These are phyloP conservation scores for Botrytis tulipae DNA, from an alignment of 2,329 filamentous ascomycete genomes.

Conservation along the genomic window DNA sequence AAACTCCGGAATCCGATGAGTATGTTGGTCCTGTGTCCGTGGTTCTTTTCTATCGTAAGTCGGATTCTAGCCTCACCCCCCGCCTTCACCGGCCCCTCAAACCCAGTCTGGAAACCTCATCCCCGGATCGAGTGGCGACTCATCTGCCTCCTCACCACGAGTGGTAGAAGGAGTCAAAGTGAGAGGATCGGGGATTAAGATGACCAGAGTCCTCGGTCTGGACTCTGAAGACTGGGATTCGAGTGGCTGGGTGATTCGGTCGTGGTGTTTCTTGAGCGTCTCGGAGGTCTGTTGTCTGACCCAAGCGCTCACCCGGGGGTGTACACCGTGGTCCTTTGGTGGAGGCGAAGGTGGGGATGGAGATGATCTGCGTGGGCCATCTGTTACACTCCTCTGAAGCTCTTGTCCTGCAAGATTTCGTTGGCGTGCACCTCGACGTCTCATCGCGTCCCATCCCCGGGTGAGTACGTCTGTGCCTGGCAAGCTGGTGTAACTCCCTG, in stretches of 20 bases:
- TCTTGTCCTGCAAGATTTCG: neutral
- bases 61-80: neutral
- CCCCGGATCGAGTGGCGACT: neutral
- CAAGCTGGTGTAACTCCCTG: neutral
- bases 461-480: neutral
- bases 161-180: neutral
- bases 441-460: neutral
- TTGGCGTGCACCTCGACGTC: neutral
- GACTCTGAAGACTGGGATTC: neutral
- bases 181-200: neutral
- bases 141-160: neutral
- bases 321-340: no score
- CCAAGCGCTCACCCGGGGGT: neutral
- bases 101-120: neutral
- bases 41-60: no score
- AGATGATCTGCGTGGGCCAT: neutral
- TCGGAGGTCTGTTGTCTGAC: neutral
- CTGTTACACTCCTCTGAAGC: neutral
- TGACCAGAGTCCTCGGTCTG: neutral
- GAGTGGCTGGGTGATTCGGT: neutral
- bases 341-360: neutral
- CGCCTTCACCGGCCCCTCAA: neutral
- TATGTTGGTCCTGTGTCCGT: no score
- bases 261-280: neutral
- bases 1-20: neutral